A percentile compares a stretch with the other conserved stretches of the same genome.
These are phyloP conservation scores for Eimeria acervulina DNA, from an alignment of 169 alveolate genomes.

Conservation along the genomic window DNA sequence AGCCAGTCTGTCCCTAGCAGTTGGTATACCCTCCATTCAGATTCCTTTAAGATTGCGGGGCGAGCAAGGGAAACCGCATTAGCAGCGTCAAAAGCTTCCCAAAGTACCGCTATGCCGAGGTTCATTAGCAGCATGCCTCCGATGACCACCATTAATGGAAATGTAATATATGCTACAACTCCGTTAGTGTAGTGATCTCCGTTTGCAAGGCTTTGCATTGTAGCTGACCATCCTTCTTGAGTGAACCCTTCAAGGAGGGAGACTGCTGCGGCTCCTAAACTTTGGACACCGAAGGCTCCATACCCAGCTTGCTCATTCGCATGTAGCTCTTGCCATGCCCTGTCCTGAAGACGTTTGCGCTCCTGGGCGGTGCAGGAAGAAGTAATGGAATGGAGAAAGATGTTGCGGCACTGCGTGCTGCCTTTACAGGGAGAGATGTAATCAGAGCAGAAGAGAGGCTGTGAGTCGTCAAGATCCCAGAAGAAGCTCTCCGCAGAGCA, in stretches of 20 bases:
- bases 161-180: constrained; percentile 17
- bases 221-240: constrained; percentile 80
- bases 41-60: constrained; percentile 66
- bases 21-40: constrained; percentile 77
- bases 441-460: constrained; percentile 59
- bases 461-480: constrained; percentile 81
- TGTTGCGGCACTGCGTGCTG: constrained; percentile 81
- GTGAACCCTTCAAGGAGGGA: constrained; percentile 78
- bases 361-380: constrained; percentile 69
- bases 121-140: constrained; percentile 81
- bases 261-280: constrained; percentile 52
- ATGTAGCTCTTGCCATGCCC: constrained; percentile 61
- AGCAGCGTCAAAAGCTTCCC: constrained; percentile 78
- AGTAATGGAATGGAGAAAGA: constrained; percentile 46
- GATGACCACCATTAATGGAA: constrained; percentile 66
- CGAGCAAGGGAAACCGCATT: constrained; percentile 28
- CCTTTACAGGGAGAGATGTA: constrained; percentile 66
- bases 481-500: constrained; percentile 79
- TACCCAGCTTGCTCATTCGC: constrained; percentile 61
- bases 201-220: constrained; percentile 78
- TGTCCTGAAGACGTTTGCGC: constrained; percentile 62
- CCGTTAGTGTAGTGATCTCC: constrained; percentile 74
- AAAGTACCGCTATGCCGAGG: constrained; percentile 79
- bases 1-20: constrained; percentile 81
- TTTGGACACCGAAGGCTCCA: constrained; percentile 77